Conservation (phyloP, 768 basidiomycete species). For the Termitomyces sp. region DNA sequence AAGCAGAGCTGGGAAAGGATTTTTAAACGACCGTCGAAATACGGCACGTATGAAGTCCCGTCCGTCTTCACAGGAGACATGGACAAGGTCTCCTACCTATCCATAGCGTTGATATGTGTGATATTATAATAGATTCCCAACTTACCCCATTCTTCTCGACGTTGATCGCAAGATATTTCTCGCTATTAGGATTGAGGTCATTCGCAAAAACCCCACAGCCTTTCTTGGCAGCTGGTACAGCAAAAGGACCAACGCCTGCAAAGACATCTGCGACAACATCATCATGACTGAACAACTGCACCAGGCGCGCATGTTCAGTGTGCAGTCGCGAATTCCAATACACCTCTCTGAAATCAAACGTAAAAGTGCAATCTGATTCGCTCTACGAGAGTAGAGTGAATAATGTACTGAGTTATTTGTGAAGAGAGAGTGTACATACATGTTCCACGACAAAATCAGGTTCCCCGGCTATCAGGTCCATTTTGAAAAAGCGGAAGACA, state of each 20-base stretch:
- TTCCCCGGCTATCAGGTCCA: conserved; percentile 95
- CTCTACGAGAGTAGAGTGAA: conserved; percentile 36
- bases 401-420: not conserved
- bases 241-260: conserved; percentile 97
- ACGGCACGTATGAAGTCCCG: conserved; percentile 72
- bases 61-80: conserved; percentile 79
- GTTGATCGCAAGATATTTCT: conserved; percentile 71
- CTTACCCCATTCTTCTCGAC: conserved; percentile 71
- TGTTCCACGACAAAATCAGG: conserved; percentile 82
- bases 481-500: conserved; percentile 88
- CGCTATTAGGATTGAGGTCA: conserved; percentile 89
- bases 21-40: conserved; percentile 43
- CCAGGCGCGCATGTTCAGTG: conserved; percentile 85
- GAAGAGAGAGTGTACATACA: conserved; percentile 34
- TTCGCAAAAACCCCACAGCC: conserved; percentile 89
- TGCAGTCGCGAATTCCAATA: conserved; percentile 98
- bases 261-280: conserved; percentile 92
- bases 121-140: conserved; percentile 1
- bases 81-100: conserved; percentile 67
- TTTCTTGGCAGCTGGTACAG: conserved; percentile 87
- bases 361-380: conserved; percentile 83
- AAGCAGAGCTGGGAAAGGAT: conserved; percentile 60
- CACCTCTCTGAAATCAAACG: conserved; percentile 90
- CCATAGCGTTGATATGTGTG: conserved; percentile 1
- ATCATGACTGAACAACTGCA: conserved; percentile 61